A percentile compares a stretch with the other conserved stretches of the same genome.
Evolutionary conservation across 805 yeast species (phyloP).

Genomic region (Saturnispora ahearnii): DNA sequence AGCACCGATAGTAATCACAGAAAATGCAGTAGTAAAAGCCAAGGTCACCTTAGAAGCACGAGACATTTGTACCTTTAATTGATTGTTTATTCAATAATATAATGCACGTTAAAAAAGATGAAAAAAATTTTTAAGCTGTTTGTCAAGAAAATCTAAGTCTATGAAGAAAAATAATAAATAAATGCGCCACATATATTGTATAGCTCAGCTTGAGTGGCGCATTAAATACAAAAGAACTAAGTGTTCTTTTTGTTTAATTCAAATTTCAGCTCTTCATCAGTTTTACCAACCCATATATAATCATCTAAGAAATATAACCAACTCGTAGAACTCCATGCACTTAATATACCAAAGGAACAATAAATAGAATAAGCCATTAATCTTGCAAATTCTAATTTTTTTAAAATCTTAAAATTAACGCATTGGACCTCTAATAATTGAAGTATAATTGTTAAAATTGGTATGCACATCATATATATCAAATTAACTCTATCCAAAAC

Average conservation of each 20-base stretch:
- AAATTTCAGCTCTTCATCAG: slow-evolving; percentile 14
- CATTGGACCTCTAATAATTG: slow-evolving; percentile 48
- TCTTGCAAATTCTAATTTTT: slow-evolving; percentile 61
- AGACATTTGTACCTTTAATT: slow-evolving; percentile 43
- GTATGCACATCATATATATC: slow-evolving; percentile 56
- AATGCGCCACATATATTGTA: too few relatives aligned
- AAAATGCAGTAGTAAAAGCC: slow-evolving; percentile 44
- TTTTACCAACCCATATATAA: slow-evolving; percentile 41
- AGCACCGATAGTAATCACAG: slow-evolving; percentile 53
- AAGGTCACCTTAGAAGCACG: slow-evolving; percentile 72
- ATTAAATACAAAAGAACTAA: neutral
- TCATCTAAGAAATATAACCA: slow-evolving; percentile 87
- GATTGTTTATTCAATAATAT: neutral
- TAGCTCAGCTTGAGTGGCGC: neutral
- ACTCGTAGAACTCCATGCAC: slow-evolving; percentile 81
- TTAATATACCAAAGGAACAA: slow-evolving; percentile 75
- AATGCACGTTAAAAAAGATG: too few relatives aligned
- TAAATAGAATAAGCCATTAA: slow-evolving; percentile 80
- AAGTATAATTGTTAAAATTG: slow-evolving; percentile 47
- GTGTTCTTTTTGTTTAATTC: neutral
- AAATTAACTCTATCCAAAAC: slow-evolving; percentile 63
- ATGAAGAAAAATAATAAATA: too few relatives aligned
- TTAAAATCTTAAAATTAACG: slow-evolving; percentile 41
- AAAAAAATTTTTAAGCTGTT: too few relatives aligned
- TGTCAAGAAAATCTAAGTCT: too few relatives aligned